Base-by-base conservation (phyloP, 2,329 filamentous ascomycete species). In the Diaporthe humulicola region DNA sequence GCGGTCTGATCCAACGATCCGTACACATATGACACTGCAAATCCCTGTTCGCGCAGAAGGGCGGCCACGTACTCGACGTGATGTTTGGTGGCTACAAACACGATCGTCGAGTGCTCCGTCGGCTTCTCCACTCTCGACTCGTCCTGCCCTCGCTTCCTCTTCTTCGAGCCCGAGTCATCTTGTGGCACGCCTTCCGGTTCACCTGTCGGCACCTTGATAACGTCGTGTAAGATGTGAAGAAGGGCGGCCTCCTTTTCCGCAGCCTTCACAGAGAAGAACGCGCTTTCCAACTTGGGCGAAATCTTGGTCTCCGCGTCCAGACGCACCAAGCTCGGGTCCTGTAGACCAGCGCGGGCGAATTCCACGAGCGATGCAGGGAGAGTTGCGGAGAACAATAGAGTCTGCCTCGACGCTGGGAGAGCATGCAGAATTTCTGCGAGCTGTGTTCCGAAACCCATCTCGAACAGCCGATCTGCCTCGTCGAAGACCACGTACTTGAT, bases 391-490 rank as follows among this genome's bases (percentile, higher is more conserved):
- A 99, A 99, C 2, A 99, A 88, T 10, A 98, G 86, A 4, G 96
- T 99, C 82, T 99, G 97, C 74, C 97, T 90, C 33, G 93, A 94
- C 0, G 91, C 87, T 1, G 97, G 97, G 22, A 99, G 87, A 0
- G 95, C 94, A 81, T 98, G 92, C 70, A 99, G 86, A 87, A 98
- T 98, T 82, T 99, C 97, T 1, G 94, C 93, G 78, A 99, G 87
- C 81, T 99, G 97, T 4, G 94, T 92, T 6, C 96, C 95, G 82
- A 99, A 99, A 79, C 97, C 97, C 96, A 99, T 98, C 82, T 99
- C 97, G 84, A 99, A 99, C 28, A 99, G 88, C 71, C 97, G 91
- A 88, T 99, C 97, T 1, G 97, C 97, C 84, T 99, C 97, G 82
- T 99, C 97, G 77, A 99, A 99, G 12, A 99, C 97, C 33, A 98